These are phyloP conservation scores for Mortierella sp. DNA, from an alignment of 371 early-diverging fungal species.

Conservation along the genomic window DNA sequence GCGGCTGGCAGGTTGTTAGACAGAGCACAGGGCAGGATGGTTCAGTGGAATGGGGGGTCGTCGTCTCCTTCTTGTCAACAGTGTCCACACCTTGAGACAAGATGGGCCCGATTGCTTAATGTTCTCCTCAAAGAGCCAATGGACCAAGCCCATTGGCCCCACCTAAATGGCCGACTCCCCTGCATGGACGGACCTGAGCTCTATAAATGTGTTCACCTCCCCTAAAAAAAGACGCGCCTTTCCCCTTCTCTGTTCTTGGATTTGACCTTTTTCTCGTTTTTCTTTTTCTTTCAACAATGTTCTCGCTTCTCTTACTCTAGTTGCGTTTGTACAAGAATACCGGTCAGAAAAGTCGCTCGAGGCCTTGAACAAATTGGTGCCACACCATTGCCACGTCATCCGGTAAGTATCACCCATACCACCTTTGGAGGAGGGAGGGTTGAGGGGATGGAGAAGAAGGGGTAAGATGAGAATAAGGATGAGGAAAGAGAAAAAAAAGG, in stretches of 20 bases:
- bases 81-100: no score
- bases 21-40: no score
- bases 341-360: constrained; percentile 87
- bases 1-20: no score
- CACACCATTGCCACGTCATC: constrained; percentile 83
- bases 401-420: constrained; percentile 57
- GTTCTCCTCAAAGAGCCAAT: no score
- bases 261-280: background rate
- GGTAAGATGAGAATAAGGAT: constrained; percentile 3
- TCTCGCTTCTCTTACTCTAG: constrained; percentile 51
- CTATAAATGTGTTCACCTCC: no score
- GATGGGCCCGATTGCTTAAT: no score
- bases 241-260: background rate
- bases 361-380: constrained; percentile 88
- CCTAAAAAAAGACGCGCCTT: background rate
- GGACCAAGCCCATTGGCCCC: no score
- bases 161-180: no score
- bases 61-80: no score
- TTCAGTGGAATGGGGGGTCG: no score
- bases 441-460: background rate
- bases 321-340: constrained; percentile 93
- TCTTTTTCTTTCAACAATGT: background rate
- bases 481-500: constrained; percentile 4
- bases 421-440: no score
- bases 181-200: no score